Base-by-base conservation (phyloP, 2,329 filamentous ascomycete genomes). In the Fonsecaea monophora region DNA sequence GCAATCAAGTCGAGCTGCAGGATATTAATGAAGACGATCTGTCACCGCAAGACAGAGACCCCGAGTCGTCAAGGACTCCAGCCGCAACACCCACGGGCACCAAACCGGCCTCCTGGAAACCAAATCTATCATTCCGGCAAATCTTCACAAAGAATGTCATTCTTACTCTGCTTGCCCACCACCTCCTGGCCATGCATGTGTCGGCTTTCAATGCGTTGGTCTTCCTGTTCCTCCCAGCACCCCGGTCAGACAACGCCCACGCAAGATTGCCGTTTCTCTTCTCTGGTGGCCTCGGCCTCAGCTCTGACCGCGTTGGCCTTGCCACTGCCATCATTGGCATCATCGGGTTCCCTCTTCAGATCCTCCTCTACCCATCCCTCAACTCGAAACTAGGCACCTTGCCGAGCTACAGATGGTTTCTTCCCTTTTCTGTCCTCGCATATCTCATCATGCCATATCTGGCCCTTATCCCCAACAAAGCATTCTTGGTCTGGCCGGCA, bases 151-250 rank as follows among this genome's bases (percentile, higher is more conserved):
- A 78, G 8, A 87, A 87, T 66, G 82, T 87, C 32, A 73, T 86
- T n/a, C 78, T 83, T 69, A 86, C 84, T 0, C 76, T 92, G 2
- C 74, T 90, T 56, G 85, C 84, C 32, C 88, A 89, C 69, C 88
- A 88, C 37, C 85, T 92, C 57, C 87, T 91, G 72, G 88, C 90
- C 69, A 87, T 92, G 73, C 90, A 92, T 78, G 83, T 92, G 73
- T 90, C 89, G 67, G 89, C 90, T 34, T 94, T 92, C 81, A 90
- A 91, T 74, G 86, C 89, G 1, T 85, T 94, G 53, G 92, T 89
- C 81, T 91, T 91, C 68, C 84, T 92, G 59, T 93, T 94, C 77
- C 83, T 94, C 54, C 92, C 91, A 0, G 90, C 90, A 0, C 89
- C 90, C 0, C 87, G 89, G 4, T 87, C 82, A 68, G 18, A 55